Evolutionary conservation across 495 filamentous ascomycete genomes (phyloP), one percentile per base, ranked within the genome.

Genomic region (Penicillium psychrofluorescens): DNA sequence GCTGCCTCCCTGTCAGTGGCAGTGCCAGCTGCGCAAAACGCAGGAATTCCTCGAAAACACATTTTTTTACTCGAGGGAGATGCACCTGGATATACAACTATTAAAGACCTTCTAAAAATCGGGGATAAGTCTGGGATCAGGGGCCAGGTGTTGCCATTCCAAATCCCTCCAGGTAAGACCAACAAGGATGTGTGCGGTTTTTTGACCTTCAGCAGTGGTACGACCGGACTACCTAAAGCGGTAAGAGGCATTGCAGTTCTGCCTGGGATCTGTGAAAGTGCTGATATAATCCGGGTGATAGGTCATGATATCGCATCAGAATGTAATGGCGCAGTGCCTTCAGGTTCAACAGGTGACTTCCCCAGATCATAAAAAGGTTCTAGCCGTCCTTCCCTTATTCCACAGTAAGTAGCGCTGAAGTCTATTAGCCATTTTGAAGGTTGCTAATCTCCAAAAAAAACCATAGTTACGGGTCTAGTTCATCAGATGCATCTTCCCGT

Each of bases 281-380:
- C 49, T 27, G 71, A 74, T 4, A 70, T 70, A n/a, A 70, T 60
- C 36, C 50, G 38, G 4, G 31, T 6, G 12, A 5, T 13, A 63
- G 56, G 75, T 81, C 28, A 81, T 83, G 79, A 80, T 81, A 27
- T 58, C 77, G 11, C 78, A 83, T 48, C 71, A 75, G 34, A 83
- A 84, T 50, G 71, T 82, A 11, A 83, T 84, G 14, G 77, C 77
- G 1, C 79, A 83, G 56, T 77, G 67, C 41, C 61, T 83, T 33
- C 80, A 83, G 53, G 55, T 83, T 35, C 48, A 68, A 36, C 61
- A 61, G 32, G 58, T 78, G 10, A 76, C 74, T 2, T 63, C 66
- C 3, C 13, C 59, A 15, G 68, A 75, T 29, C 62, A 71, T 38
- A 71, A 61, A 11, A 71, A 65, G 40, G 60, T 76, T 11, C 54